A percentile compares a stretch with the other conserved stretches of the same genome.
Evolutionary conservation across 2,329 filamentous ascomycete genomes (phyloP).

Genomic region (Anisogramma anomala): DNA sequence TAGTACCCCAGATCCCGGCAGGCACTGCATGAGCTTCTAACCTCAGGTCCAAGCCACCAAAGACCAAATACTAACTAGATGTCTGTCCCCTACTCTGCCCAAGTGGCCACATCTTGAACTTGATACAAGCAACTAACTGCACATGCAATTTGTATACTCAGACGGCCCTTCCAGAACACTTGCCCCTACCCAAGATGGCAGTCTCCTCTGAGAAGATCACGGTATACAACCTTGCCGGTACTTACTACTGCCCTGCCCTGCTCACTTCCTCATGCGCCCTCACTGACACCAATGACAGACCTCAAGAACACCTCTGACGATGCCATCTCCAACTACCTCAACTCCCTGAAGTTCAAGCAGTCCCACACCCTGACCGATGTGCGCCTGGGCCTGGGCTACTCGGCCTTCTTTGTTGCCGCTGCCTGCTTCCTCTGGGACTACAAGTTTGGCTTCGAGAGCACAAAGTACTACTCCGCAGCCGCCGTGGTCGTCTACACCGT

Average conservation of each 20-base stretch:
- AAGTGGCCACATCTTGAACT: not conserved
- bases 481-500: constrained; percentile 72
- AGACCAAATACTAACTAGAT: too few relatives aligned
- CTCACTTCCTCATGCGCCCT: constrained; percentile 8
- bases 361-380: constrained; percentile 72
- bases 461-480: constrained; percentile 66
- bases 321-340: constrained; percentile 85
- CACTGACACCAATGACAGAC: constrained; percentile 41
- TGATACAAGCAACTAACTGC: not conserved
- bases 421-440: constrained; percentile 87
- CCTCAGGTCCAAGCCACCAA: too few relatives aligned
- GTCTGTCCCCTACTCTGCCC: too few relatives aligned
- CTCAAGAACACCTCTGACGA: constrained; percentile 96
- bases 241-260: constrained; percentile 7
- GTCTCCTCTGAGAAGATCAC: constrained; percentile 44
- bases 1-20: too few relatives aligned
- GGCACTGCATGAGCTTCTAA: too few relatives aligned
- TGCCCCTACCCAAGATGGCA: constrained; percentile 24
- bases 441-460: constrained; percentile 76
- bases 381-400: constrained; percentile 72
- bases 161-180: not conserved
- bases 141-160: not conserved
- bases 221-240: constrained; percentile 57
- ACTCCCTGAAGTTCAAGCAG: constrained; percentile 73
- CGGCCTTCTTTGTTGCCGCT: constrained; percentile 66